Base-by-base conservation (phyloP, 2,329 filamentous ascomycete genomes). In the Colletotrichum sp. region DNA sequence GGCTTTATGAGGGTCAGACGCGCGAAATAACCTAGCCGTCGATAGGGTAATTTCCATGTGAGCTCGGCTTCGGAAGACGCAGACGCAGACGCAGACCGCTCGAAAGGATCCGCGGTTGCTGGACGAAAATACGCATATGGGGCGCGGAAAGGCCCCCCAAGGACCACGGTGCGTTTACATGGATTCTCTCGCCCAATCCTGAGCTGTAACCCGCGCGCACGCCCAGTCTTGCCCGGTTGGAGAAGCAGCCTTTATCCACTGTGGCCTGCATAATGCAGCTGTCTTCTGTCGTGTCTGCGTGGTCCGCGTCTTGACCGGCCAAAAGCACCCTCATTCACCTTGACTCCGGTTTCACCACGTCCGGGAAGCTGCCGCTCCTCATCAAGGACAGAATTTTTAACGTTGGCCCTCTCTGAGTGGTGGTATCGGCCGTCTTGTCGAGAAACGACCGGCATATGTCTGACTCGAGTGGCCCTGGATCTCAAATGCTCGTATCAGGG, bases 201-300 rank as follows among this genome's bases (percentile, higher is more conserved):
- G 32, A 65, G 49, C 44, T 49, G 64, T 24, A 18, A 39, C 70
- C 64, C 28, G 70, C 26, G 44, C 72, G 55, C 65, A 28, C 63
- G 28, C 71, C 59, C 32, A 68, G 66, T 52, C 59, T 36, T 39
- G 7, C 59, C 63, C 65, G 18, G 34, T 65, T 60, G 59, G 21
- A 64, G 74, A 74, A 49, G 59, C 64, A 66, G 59, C 64, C 32
- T 30, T 69, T 60, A 73, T 36, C 74, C 64, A 74, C 64, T 69
- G 49, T 32, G 64, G 74, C 70, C 49, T 76, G 70, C 74, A 76
- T 69, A n/a, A 59, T 76, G 64, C 74, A 69, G 74, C 44, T 68
- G 65, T 64, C 16, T 64, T 64, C 21, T 36, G 59, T 62, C 70
- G 59, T 68, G 59, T 76, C 65, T 68, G 74, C 49, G 21, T 68